Conservation (phyloP, 495 filamentous ascomycete genomes). For the Aspergillus hancockii region DNA sequence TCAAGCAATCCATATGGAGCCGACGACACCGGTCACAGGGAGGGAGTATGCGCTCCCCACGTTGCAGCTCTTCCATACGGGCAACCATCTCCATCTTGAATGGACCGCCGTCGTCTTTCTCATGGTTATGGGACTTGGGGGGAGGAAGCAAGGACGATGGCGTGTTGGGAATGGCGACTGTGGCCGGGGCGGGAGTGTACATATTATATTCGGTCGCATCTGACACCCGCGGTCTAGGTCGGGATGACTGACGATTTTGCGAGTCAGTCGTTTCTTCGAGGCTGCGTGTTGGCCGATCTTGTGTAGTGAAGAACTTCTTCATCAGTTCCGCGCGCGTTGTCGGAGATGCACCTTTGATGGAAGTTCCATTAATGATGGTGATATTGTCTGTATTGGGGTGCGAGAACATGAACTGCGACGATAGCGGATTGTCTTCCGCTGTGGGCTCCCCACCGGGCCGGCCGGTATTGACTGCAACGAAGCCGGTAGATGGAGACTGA, state of each 20-base stretch:
- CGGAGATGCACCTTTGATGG: constrained; percentile 54
- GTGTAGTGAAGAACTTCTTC: constrained; percentile 59
- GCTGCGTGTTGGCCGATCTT: constrained; percentile 47
- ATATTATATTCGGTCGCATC: constrained; percentile 42
- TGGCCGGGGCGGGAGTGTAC: constrained; percentile 39
- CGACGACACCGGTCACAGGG: constrained; percentile 83
- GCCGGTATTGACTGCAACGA: constrained; percentile 59
- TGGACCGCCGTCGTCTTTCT: constrained; percentile 61
- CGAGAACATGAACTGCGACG: constrained; percentile 44
- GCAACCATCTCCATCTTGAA: constrained; percentile 68
- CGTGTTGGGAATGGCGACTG: constrained; percentile 53
- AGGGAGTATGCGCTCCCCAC: constrained; percentile 71
- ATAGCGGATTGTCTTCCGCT: constrained; percentile 33
- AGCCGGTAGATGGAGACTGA: constrained; percentile 51
- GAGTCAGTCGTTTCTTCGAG: constrained; percentile 33
- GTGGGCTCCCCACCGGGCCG: constrained; percentile 33
- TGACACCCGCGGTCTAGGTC: constrained; percentile 36
- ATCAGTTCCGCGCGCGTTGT: constrained; percentile 54
- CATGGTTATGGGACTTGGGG: constrained; percentile 47
- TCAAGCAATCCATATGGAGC: constrained; percentile 77
- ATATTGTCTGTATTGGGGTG: constrained; percentile 48
- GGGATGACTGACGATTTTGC: constrained; percentile 31
- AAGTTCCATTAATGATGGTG: constrained; percentile 51
- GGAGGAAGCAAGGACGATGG: constrained; percentile 52
- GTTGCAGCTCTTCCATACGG: constrained; percentile 72